Evolutionary conservation across 129 eudicot genomes (phyloP), one percentile per base, ranked within the genome.

Genomic region (Artemisia argyi): DNA sequence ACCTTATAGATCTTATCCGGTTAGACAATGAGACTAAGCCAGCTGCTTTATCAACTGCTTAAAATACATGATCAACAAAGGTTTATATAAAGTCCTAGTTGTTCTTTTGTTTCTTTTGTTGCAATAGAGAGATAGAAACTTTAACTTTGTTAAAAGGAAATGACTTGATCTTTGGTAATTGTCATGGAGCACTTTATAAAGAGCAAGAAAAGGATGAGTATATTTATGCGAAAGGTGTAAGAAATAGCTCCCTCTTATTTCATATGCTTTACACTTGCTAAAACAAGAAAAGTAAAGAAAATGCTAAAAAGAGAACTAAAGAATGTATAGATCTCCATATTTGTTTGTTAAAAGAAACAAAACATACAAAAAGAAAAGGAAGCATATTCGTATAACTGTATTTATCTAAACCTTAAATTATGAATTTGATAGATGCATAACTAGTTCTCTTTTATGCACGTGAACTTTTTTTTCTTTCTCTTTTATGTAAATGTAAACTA

Each of bases 141-240:
- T 77, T 69, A 50, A 64, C 70, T 79, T 72, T 67, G 78, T 51
- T 61, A 46, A 74, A 74, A 80, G 79, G 65, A 74, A 46, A 56
- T 63, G 78, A 61, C 75, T 82, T 78, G 75, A 74, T 80, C 85
- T 71, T 80, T 69, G 84, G 82, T 80, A 80, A 74, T 44, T 83
- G 85, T 57, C 56, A 76, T 83, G 80, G 71, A 77, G 74, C 71
- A 77, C 81, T 70, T 77, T 77, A 76, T 46, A 72, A 65, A 56
- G 65, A 39, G 72, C 67, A 70, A 65, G n/a, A 66, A 75, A 81
- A 77, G 80, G 65, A 61, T 44, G 71, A 53, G 76, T 74, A 71
- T 55, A 52, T 66, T 59, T 62, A 53, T 74, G 20, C 46, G 55
- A 80, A 80, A 74, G 69, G 79, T 78, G 77, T 76, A 73, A 44